Percentiles rank a stretch among this genome's conserved stretches.
phyloP scores from a whole-genome alignment of 106 monocot species.

The Acorus calamus region DNA sequence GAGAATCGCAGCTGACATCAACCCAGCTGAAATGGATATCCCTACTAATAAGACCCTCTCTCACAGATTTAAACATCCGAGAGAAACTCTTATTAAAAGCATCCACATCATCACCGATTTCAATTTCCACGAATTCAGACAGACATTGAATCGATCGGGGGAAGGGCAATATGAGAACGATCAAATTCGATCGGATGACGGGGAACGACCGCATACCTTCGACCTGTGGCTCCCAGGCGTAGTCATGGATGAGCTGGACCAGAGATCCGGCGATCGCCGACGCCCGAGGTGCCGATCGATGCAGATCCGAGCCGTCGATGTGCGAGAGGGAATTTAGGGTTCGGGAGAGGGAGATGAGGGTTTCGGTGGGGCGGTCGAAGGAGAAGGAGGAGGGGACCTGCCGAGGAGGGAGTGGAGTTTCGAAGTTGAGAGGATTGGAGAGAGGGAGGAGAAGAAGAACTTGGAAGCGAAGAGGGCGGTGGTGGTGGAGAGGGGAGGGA shows the following conservation, averaged over 20 bases:
- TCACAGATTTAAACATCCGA: slow-evolving; percentile 31
- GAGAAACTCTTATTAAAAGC: slow-evolving; percentile 19
- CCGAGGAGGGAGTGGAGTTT: slow-evolving; percentile 36
- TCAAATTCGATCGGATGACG: slow-evolving; percentile 36
- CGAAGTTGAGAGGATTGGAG: slow-evolving; percentile 67
- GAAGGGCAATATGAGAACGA: slow-evolving; percentile 49
- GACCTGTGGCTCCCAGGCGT: slow-evolving; percentile 49
- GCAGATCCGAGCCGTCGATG: not conserved
- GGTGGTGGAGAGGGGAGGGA: slow-evolving; percentile 23
- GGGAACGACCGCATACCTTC: slow-evolving; percentile 14
- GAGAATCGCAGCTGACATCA: slow-evolving; percentile 22
- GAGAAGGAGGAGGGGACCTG: slow-evolving; percentile 31
- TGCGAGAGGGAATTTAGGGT: slow-evolving; percentile 23
- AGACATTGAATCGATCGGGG: slow-evolving; percentile 7
- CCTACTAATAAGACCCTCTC: slow-evolving; percentile 21
- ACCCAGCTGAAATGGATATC: slow-evolving; percentile 67
- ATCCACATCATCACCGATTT: slow-evolving; percentile 12
- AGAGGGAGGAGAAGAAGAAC: slow-evolving; percentile 71
- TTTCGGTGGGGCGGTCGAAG: slow-evolving; percentile 40
- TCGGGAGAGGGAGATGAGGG: slow-evolving; percentile 28
- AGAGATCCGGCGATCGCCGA: slow-evolving; percentile 32
- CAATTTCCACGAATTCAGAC: slow-evolving; percentile 25
- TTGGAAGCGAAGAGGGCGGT: slow-evolving; percentile 47
- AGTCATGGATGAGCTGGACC: slow-evolving; percentile 61
- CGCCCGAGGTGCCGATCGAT: not conserved